Base-by-base conservation (phyloP, 805 yeast species). In the Sugiyamaella qingdaonensis region DNA sequence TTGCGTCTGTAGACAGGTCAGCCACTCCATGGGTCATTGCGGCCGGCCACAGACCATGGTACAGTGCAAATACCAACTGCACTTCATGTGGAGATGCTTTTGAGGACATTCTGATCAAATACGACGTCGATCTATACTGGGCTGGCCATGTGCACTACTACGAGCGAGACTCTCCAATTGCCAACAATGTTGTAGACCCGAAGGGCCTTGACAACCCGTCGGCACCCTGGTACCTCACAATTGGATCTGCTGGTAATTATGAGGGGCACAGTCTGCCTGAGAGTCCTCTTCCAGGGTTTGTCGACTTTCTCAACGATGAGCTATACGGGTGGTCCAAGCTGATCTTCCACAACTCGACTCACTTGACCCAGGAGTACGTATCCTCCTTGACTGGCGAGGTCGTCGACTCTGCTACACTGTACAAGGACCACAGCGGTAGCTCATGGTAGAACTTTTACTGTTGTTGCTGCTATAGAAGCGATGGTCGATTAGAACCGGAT, bases 11-110 rank as follows among this genome's bases (percentile, higher is more conserved):
- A 35, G 57, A 66, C 53, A 56, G 69, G 36, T 48, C 58, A 9
- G 46, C 52, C 35, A 66, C 69, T 14, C 69, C 69, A 7, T 66
- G 57, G 67, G 51, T 56, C 2, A 51, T 54, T 31, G 67, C 55
- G 11, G 49, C 56, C 10, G 68, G 64, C n/a, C 69, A 65, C 52
- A 57, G 69, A 31, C 69, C 69, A 10, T 65, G 66, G 67, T 65
- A 65, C 45, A 62, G 58, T 27, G 58, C 33, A 7, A 33, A 14
- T 19, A 21, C 24, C 21, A 29, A 31, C 16, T 48, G 51, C 35
- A 48, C 51, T 2, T 4, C 31, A 16, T 48, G 51, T 48, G 64
- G 53, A 32, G 33, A 56, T 8, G 66, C 63, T 2, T 64, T 64
- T 51, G 67, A 64, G 43, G 43, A 46, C 16, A 34, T 58, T 16